Evolutionary conservation across 805 yeast genomes (phyloP), one percentile per base, ranked within the genome.

Genomic region (Wickerhamiella hasegawae): DNA sequence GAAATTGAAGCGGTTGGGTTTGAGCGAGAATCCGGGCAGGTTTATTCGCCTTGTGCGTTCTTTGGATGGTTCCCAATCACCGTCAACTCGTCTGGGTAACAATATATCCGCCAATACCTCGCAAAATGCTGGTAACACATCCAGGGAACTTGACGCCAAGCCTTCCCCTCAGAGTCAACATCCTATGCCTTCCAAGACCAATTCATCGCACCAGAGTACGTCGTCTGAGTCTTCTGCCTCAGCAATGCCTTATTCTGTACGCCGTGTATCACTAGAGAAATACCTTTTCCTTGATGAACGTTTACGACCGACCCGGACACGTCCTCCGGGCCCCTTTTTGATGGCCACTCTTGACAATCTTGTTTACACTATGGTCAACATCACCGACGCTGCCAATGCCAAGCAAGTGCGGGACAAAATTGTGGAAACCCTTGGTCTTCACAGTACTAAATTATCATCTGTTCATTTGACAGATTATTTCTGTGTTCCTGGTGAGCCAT

Each of bases 381-480:
- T 58, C 14, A 23, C 45, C 2, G 48, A 47, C 9, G 41, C 44
- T 14, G 34, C 44, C 1, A 47, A 54, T 10, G 46, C 59, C 1
- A 55, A 48, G 0, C 58, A 55, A 1, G 57, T 70, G 21, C 73
- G 68, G 41, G 51, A 48, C 2, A 45, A 49, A 9, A 42, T 74
- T 14, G 50, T 64, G 0, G 49, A 57, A 18, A n/a, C 15, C n/a
- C 31, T 28, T 10, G 11, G 16, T 5, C 4, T 28, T 17, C 18
- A 18, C 8, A 9, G 11, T 6, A 16, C 16, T 5, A 14, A 17
- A 6, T 6, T 5, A 9, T 21, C 31, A 18, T 51, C 63, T 0
- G 60, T 72, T 28, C 77, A 75, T 43, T 53, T 82, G 41, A 77
- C 93, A 0, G 93, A 82, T 35, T 71, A 73, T 51, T 71, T 73